These are phyloP conservation scores for Trypanosoma mega DNA, from an alignment of 208 protist genomes.

Conservation along the genomic window DNA sequence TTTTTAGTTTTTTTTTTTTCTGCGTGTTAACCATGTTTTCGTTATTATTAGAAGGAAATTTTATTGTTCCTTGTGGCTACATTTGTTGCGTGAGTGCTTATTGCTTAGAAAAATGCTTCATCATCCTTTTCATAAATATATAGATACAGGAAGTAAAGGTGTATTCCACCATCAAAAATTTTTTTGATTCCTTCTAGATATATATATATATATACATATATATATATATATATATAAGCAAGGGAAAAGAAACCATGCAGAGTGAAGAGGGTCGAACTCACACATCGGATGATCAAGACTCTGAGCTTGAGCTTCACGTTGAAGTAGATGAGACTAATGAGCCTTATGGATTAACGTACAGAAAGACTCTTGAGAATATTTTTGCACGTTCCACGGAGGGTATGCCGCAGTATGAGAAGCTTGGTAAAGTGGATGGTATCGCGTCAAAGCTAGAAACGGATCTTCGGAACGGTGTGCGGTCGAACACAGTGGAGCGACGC, in stretches of 20 bases:
- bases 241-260: neutral
- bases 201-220: no score
- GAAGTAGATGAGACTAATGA: neutral
- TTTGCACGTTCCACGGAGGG: slow-evolving; percentile 56
- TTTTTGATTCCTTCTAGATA: no score
- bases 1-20: neutral
- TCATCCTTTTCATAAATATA: no score
- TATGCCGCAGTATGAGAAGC: slow-evolving; percentile 50
- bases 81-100: no score
- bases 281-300: neutral
- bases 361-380: slow-evolving; percentile 43
- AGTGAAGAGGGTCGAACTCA: neutral
- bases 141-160: no score
- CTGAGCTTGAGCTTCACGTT: neutral
- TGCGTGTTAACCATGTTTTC: slow-evolving; percentile 3
- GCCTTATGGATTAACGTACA: neutral
- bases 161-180: no score
- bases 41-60: neutral
- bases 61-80: no score
- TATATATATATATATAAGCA: no score
- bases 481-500: slow-evolving; percentile 32
- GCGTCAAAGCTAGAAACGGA: slow-evolving; percentile 42
- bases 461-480: slow-evolving; percentile 35
- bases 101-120: no score
- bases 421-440: slow-evolving; percentile 58